These are phyloP conservation scores for Forsythia suspensa DNA, from an alignment of 257 asterid genomes.

Conservation along the genomic window DNA sequence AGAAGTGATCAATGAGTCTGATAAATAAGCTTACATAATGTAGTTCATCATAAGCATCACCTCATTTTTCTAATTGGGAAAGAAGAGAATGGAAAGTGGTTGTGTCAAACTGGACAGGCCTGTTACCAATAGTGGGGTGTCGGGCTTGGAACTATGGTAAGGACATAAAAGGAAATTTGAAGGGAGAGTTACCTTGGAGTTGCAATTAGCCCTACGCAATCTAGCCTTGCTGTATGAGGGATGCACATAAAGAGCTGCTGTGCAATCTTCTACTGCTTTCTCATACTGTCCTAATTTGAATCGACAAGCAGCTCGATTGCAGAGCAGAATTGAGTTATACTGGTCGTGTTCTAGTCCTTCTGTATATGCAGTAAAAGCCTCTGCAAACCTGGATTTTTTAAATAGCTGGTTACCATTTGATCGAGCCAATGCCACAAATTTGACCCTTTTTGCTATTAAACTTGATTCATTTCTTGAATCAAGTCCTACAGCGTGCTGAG, in stretches of 20 bases:
- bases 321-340: conserved; percentile 50
- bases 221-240: conserved; percentile 64
- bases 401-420: conserved; percentile 49
- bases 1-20: background rate
- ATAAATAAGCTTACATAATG: background rate
- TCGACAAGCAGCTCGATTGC: conserved; percentile 66
- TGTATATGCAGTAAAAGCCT: conserved; percentile 48
- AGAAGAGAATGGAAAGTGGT: no score
- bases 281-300: conserved; percentile 50
- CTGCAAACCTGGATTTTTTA: conserved; percentile 40
- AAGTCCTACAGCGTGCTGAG: conserved; percentile 42
- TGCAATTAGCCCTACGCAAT: conserved; percentile 53
- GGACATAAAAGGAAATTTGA: no score
- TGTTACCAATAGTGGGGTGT: no score
- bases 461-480: conserved; percentile 36
- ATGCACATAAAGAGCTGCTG: conserved; percentile 42
- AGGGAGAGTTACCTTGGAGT: conserved; percentile 44
- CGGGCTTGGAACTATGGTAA: no score
- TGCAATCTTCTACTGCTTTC: conserved; percentile 68
- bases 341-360: conserved; percentile 54
- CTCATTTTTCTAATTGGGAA: no score
- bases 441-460: conserved; percentile 27
- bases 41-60: background rate
- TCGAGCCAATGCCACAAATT: conserved; percentile 38
- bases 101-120: no score